Evolutionary conservation across 2,329 filamentous ascomycete genomes (phyloP), one percentile per base, ranked within the genome.

Genomic region (Microsporum audouinii): DNA sequence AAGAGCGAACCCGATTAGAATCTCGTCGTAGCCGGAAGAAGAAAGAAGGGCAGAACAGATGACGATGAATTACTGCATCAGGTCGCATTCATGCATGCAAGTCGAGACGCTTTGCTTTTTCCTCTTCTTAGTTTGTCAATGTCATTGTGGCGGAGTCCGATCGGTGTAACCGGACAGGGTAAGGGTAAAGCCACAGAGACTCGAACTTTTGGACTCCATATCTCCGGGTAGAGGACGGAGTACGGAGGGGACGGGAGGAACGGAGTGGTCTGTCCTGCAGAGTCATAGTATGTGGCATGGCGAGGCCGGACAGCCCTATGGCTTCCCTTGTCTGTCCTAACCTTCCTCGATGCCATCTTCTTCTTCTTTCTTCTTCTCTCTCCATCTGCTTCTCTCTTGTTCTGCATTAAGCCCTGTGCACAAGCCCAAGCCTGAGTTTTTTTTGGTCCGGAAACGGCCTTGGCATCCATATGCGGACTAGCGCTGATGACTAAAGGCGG

Each of bases 11-110:
- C 43, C 43, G 43, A 47, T 47, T 29, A 23, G 43, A 47, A 47
- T 27, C 43, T 27, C 23, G 23, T 47, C 43, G 43, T 47, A 47
- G n/a, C 57, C 36, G 33, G 57, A 47, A 58, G 57, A 45, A 58
- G 57, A 10, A 43, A 43, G 29, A 58, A 58, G 43, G 27, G 31
- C 6, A 33, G 33, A 43, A 31, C 27, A 33, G 17, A 53, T 53
- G 49, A 53, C 49, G 49, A 53, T 53, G 49, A 34, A 53, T 53
- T 53, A 53, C 49, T 34, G 49, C 49, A 53, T 34, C 27, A 53
- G 49, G 27, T 34, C 49, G 49, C 49, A 53, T 34, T 34, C 49
- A 31, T 53, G 49, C 43, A 47, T 47, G 43, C 43, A 47, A 17
- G 17, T 47, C 6, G 17, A 23, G 23, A 8, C n/a, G 12, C 53